A percentile compares a stretch with the other conserved stretches of the same genome.
Evolutionary conservation across 2,329 filamentous ascomycete genomes (phyloP).

Genomic region (Neonectria magnoliae): DNA sequence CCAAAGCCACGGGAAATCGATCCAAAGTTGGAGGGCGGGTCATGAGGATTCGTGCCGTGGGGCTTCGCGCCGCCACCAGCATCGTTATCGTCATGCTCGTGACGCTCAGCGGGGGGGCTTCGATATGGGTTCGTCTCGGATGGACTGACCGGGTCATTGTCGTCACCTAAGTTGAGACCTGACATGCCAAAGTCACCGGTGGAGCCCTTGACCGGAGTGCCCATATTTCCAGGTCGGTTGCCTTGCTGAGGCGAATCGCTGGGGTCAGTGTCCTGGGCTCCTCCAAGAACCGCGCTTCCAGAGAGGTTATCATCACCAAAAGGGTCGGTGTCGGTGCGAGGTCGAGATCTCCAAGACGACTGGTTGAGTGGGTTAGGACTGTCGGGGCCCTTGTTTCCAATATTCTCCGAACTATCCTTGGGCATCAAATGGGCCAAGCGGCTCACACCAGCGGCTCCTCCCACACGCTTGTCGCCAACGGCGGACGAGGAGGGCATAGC

Average conservation of each 20-base stretch:
- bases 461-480: conserved; percentile 78
- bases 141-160: conserved; percentile 82
- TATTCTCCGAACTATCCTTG: conserved; percentile 78
- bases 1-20: conserved; percentile 62
- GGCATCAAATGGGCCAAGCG: conserved; percentile 86
- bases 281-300: conserved; percentile 79
- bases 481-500: conserved; percentile 69
- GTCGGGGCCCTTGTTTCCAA: conserved; percentile 62
- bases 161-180: conserved; percentile 65
- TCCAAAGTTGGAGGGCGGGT: conserved; percentile 63
- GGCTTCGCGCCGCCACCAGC: conserved; percentile 58
- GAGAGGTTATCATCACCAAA: conserved; percentile 74
- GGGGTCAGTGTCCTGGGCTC: conserved; percentile 74
- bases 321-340: conserved; percentile 78
- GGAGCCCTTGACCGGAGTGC: conserved; percentile 65
- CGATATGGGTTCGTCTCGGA: conserved; percentile 97
- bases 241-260: conserved; percentile 39
- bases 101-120: conserved; percentile 83
- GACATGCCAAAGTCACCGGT: conserved; percentile 71
- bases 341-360: conserved; percentile 67
- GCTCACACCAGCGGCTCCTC: conserved; percentile 77
- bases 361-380: conserved; percentile 53
- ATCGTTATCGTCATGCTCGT: conserved; percentile 71
- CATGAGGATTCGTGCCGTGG: conserved; percentile 53
- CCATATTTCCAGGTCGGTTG: conserved; percentile 55